Conservation (phyloP, 305 asterid species). For the Fraxinus sp. region DNA sequence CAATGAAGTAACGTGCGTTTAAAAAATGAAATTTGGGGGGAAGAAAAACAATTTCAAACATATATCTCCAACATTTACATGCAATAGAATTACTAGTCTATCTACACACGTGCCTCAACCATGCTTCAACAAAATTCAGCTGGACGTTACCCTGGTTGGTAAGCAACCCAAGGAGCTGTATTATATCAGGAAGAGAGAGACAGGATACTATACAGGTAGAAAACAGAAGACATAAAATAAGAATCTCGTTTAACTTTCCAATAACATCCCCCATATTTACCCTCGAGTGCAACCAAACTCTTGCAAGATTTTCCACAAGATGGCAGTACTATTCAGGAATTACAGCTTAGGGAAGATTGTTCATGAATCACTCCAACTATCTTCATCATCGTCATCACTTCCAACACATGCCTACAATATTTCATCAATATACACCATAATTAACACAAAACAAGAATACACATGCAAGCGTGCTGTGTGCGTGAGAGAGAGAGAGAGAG, state of each 20-base stretch:
- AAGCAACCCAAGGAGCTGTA: slow-evolving; percentile 15
- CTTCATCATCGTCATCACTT: slow-evolving; percentile 87
- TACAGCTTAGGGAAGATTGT: slow-evolving; percentile 5
- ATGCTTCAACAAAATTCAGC: slow-evolving; percentile 14
- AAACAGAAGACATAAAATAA: background rate
- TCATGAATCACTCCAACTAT: slow-evolving; percentile 83
- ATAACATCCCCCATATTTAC: slow-evolving; percentile 14
- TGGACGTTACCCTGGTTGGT: slow-evolving; percentile 16
- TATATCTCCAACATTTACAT: slow-evolving; percentile 42
- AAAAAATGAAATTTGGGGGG: slow-evolving; percentile 16
- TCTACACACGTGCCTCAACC: slow-evolving; percentile 17
- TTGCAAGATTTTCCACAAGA: background rate
- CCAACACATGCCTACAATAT: slow-evolving; percentile 79
- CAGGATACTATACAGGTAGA: background rate
- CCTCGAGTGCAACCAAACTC: slow-evolving; percentile 1
- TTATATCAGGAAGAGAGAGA: background rate
- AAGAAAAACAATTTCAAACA: slow-evolving; percentile 20
- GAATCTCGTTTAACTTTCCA: background rate
- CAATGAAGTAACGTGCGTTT: slow-evolving; percentile 24
- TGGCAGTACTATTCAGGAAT: background rate
- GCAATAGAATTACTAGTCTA: slow-evolving; percentile 13
- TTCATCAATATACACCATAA: slow-evolving; percentile 20
- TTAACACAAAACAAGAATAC: background rate
- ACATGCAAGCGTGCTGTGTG: background rate
- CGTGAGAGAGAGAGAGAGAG: slow-evolving; percentile 14